A percentile compares a stretch with the other conserved stretches of the same genome.
Conservation (phyloP, 768 basidiomycete genomes). For the Hygrophorus russula region DNA sequence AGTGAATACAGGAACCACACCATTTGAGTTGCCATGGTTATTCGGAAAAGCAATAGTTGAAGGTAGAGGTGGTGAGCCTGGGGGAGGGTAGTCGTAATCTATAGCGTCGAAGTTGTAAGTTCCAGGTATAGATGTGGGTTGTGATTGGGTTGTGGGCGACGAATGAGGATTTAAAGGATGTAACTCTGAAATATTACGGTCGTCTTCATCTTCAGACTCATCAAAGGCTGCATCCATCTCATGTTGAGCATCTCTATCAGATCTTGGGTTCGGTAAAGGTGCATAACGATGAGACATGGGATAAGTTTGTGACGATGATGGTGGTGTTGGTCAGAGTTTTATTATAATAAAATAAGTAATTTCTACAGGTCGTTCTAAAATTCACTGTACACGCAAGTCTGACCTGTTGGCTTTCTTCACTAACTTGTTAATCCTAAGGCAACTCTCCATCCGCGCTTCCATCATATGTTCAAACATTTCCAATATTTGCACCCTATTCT, state of each 20-base stretch:
- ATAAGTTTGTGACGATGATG: slow-evolving; percentile 3
- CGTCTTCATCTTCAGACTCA: slow-evolving; percentile 64
- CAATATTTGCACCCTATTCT: slow-evolving; percentile 37
- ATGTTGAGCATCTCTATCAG: slow-evolving; percentile 31
- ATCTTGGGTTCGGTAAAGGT: slow-evolving; percentile 48
- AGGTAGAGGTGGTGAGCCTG: slow-evolving; percentile 66
- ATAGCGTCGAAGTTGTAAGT: slow-evolving; percentile 73
- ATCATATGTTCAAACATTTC: slow-evolving; percentile 64
- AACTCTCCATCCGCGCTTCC: slow-evolving; percentile 68
- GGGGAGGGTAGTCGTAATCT: slow-evolving; percentile 76
- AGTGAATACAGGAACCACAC: slow-evolving; percentile 43
- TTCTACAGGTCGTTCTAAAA: too few relatives aligned
- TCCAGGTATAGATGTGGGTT: slow-evolving; percentile 22
- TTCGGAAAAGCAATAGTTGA: slow-evolving; percentile 59
- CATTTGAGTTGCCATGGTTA: slow-evolving; percentile 65
- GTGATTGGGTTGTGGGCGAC: slow-evolving; percentile 17
- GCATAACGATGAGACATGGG: slow-evolving; percentile 53
- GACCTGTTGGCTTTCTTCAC: slow-evolving; percentile 34
- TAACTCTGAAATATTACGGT: slow-evolving; percentile 35
- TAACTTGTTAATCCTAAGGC: slow-evolving; percentile 51
- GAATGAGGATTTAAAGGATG: slow-evolving; percentile 38
- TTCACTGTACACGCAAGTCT: slow-evolving; percentile 18
- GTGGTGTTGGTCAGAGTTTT: neutral
- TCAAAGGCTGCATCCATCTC: slow-evolving; percentile 86
- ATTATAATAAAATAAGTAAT: neutral